Conservation (phyloP, 1,284 basidiomycete genomes). For the Jaminaea rosea region DNA sequence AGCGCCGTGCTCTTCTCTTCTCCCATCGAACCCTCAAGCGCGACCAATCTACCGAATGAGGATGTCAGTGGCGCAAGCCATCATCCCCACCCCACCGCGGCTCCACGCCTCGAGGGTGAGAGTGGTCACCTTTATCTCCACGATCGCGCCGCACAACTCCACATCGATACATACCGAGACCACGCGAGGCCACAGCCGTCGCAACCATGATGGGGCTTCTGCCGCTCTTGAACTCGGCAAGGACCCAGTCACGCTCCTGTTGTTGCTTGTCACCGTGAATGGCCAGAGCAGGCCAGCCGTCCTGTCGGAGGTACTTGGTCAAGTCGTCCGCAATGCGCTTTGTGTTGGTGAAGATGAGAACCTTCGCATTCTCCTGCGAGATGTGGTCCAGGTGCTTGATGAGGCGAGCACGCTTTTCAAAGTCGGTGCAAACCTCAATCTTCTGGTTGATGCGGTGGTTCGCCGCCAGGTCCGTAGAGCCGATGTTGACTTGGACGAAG, state of each 20-base stretch:
- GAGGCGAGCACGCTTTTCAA: conserved; percentile 90
- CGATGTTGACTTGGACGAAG: conserved; percentile 97
- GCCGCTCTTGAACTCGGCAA: conserved; percentile 95
- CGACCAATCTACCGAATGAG: too few relatives aligned
- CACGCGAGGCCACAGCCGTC: conserved; percentile 76
- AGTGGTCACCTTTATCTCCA: too few relatives aligned
- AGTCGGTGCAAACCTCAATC: conserved; percentile 92
- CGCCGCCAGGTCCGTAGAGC: conserved; percentile 93
- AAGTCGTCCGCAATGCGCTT: conserved; percentile 97
- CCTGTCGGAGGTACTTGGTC: conserved; percentile 58
- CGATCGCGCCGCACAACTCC: too few relatives aligned
- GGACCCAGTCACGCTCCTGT: conserved; percentile 92
- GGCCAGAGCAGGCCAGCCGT: conserved; percentile 94
- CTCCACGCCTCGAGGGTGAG: too few relatives aligned
- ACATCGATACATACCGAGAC: conserved; percentile 78
- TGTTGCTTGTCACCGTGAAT: conserved; percentile 95
- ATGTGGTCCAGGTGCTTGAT: conserved; percentile 97
- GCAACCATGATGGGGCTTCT: conserved; percentile 95
- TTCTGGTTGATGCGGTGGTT: conserved; percentile 96
- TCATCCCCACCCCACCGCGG: too few relatives aligned
- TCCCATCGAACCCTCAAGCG: too few relatives aligned
- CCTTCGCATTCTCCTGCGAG: conserved; percentile 92
- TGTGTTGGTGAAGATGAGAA: conserved; percentile 94
- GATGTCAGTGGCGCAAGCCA: too few relatives aligned
- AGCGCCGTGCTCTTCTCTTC: too few relatives aligned